These are phyloP conservation scores for Xylaria digitata DNA, from an alignment of 2,329 filamentous ascomycete species.

Conservation along the genomic window DNA sequence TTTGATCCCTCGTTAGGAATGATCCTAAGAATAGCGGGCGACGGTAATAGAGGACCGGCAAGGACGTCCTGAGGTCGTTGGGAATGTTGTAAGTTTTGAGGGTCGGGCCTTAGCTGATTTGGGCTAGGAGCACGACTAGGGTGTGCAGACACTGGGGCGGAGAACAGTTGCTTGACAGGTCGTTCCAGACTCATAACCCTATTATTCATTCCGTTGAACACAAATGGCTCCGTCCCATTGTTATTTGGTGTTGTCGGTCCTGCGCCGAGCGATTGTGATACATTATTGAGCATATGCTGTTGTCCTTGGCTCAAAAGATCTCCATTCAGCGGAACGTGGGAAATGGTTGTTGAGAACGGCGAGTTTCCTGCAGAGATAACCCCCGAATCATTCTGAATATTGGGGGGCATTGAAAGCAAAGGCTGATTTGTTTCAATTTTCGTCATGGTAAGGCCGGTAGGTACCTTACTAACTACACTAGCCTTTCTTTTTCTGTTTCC, in stretches of 20 bases:
- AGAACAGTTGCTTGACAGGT: conserved; percentile 73
- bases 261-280: conserved; percentile 60
- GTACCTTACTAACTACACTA: conserved; percentile 75
- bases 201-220: conserved; percentile 67
- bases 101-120: conserved; percentile 61
- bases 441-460: conserved; percentile 83
- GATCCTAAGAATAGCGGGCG: conserved; percentile 80
- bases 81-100: conserved; percentile 57
- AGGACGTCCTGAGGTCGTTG: conserved; percentile 59
- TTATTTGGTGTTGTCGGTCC: conserved; percentile 75
- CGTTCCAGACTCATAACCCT: conserved; percentile 74
- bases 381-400: conserved; percentile 45
- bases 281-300: conserved; percentile 43
- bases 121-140: conserved; percentile 84
- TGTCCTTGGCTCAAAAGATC: conserved; percentile 50
- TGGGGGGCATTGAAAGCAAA: conserved; percentile 53
- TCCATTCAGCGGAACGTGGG: conserved; percentile 56
- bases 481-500: conserved; percentile 85
- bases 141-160: conserved; percentile 77
- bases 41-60: conserved; percentile 60
- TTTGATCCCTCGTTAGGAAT: conserved; percentile 86
- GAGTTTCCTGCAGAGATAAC: conserved; percentile 58
- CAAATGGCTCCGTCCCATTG: conserved; percentile 59
- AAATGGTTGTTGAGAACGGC: conserved; percentile 63
- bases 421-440: conserved; percentile 72